These are phyloP conservation scores for Albifimbria verrucaria DNA, from an alignment of 2,329 filamentous ascomycete species.

Conservation along the genomic window DNA sequence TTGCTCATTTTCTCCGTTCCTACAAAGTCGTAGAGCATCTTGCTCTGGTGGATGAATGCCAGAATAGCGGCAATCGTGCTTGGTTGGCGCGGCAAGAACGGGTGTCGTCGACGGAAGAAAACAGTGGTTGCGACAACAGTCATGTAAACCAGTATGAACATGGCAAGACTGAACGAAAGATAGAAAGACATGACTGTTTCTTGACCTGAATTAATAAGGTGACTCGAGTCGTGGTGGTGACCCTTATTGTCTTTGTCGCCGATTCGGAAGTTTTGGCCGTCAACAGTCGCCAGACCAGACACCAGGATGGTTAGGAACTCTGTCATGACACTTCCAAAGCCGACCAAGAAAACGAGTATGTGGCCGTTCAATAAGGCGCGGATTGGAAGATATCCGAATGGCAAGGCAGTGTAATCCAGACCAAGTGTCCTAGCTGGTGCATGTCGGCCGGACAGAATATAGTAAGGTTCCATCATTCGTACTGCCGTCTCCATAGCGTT, in stretches of 20 bases:
- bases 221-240: slow-evolving; percentile 10
- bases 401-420: slow-evolving; percentile 70
- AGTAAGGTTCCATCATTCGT: slow-evolving; percentile 73
- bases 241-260: slow-evolving; percentile 8
- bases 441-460: slow-evolving; percentile 63
- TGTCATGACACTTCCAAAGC: slow-evolving; percentile 67
- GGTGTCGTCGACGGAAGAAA: slow-evolving; percentile 59
- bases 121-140: slow-evolving; percentile 56
- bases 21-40: slow-evolving; percentile 75
- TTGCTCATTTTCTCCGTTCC: slow-evolving; percentile 63
- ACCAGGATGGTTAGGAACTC: slow-evolving; percentile 71
- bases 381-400: slow-evolving; percentile 63
- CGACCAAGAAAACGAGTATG: slow-evolving; percentile 63
- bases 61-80: slow-evolving; percentile 75
- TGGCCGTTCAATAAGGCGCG: slow-evolving; percentile 62
- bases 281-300: slow-evolving; percentile 61
- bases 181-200: slow-evolving; percentile 65
- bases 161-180: slow-evolving; percentile 58
- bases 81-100: slow-evolving; percentile 74
- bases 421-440: slow-evolving; percentile 64
- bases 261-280: slow-evolving; percentile 57
- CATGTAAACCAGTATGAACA: slow-evolving; percentile 65
- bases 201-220: slow-evolving; percentile 46
- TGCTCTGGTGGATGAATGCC: slow-evolving; percentile 75
- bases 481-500: slow-evolving; percentile 65